Base-by-base conservation (phyloP, 208 protist species). In the Perkinsela sp. region DNA sequence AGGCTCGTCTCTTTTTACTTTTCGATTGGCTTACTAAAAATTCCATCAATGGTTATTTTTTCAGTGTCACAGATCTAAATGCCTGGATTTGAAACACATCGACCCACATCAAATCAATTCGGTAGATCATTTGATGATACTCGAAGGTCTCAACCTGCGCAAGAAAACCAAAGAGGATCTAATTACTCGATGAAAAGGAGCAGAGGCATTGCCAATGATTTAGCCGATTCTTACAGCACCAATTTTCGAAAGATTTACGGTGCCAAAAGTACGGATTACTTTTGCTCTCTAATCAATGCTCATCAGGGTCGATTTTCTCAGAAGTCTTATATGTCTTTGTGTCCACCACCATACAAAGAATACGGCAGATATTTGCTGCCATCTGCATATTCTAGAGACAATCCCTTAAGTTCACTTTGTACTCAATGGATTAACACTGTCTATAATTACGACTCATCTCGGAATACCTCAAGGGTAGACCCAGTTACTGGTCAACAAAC, bases 361-460 rank as follows among this genome's bases (percentile, higher is more conserved):
- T 57, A 57, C 40, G 40, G 40, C 6, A 57, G 40, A 57, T 57
- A n/a, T 57, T 22, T 57, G 6, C 40, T 57, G 40, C 40, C 40
- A 6, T 57, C 40, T 57, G 22, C 40, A 6, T 22, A 57, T 22
- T n/a, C 22, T 6, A 6, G 40, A 6, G 40, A 57, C 6, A 57
- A 57, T 22, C 40, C 40, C 40, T n/a, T 57, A 22, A 57, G 40
- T 22, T 57, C 40, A 57, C 22, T 57, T 6, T 57, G 40, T 57
- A 57, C 40, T 6, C 40, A 57, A 57, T 57, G 40, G 40, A 57
- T 57, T 57, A 57, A 57, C 40, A 57, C 40, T 57, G 40, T 57
- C 13, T 57, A 57, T 22, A 57, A 57, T 22, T 57, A 57, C 22
- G 40, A 57, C 40, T 57, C 40, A 6, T 57, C 40, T 6, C 40